phyloP scores from a whole-genome alignment of 139 green algal genomes.

The Closterium sp. region DNA sequence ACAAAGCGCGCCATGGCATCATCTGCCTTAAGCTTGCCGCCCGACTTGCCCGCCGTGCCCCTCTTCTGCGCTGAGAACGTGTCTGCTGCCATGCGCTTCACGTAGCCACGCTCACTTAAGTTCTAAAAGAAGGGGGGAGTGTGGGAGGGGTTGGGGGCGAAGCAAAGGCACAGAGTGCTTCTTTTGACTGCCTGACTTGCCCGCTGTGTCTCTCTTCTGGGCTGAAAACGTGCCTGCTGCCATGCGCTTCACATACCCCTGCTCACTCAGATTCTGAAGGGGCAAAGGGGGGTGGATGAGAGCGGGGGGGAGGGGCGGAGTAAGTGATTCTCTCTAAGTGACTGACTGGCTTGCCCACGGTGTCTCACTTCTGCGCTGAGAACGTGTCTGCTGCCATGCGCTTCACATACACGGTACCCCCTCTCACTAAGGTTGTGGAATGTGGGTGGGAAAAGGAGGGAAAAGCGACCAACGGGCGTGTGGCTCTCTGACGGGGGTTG shows the following conservation, averaged over 20 bases:
- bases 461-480: neutral
- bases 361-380: slow-evolving; percentile 26
- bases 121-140: slow-evolving; percentile 37
- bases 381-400: slow-evolving; percentile 71
- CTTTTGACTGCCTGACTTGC: too few relatives aligned
- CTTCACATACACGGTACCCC: slow-evolving; percentile 91
- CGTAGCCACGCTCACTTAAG: slow-evolving; percentile 73
- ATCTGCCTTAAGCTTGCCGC: neutral
- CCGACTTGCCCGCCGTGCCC: slow-evolving; percentile 1
- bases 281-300: neutral
- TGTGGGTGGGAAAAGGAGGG: too few relatives aligned
- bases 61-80: slow-evolving; percentile 57
- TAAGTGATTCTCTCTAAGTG: too few relatives aligned
- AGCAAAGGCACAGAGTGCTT: too few relatives aligned
- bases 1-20: slow-evolving; percentile 69
- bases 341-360: neutral
- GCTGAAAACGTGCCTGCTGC: slow-evolving; percentile 59
- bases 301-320: slow-evolving; percentile 1
- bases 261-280: slow-evolving; percentile 66
- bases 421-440: slow-evolving; percentile 57
- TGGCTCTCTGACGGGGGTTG: too few relatives aligned
- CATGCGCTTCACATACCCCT: slow-evolving; percentile 87
- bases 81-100: slow-evolving; percentile 80
- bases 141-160: too few relatives aligned
- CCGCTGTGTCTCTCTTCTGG: slow-evolving; percentile 23